These are phyloP conservation scores for Kodamaea alishanica DNA, from an alignment of 1,139 yeast genomes.

Conservation along the genomic window DNA sequence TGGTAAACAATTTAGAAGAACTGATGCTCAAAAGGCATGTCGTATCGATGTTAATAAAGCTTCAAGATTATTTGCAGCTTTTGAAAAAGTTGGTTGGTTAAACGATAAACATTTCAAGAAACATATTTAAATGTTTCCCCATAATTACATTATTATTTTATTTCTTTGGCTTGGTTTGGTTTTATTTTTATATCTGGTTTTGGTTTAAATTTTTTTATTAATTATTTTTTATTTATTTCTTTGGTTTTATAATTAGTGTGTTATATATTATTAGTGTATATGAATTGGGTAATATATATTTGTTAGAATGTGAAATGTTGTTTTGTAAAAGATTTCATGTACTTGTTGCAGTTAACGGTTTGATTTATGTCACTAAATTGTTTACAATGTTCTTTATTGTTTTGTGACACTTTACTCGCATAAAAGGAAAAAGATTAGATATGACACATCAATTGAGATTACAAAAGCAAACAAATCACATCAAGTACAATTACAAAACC, in stretches of 20 bases:
- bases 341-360: too few species aligned
- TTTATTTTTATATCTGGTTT: slow-evolving; percentile 1
- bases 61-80: slow-evolving; percentile 85
- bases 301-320: too few species aligned
- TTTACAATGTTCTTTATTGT: too few species aligned
- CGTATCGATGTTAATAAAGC: slow-evolving; percentile 97
- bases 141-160: background rate
- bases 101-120: slow-evolving; percentile 68
- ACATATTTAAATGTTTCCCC: slow-evolving; percentile 25
- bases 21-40: slow-evolving; percentile 97
- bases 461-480: too few species aligned
- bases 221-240: slow-evolving; percentile 8
- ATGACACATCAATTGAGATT: too few species aligned
- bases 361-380: too few species aligned
- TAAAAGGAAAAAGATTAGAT: too few species aligned
- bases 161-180: background rate
- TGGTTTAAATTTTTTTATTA: slow-evolving; percentile 4
- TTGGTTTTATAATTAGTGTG: slow-evolving; percentile 1
- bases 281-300: too few species aligned
- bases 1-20: slow-evolving; percentile 86
- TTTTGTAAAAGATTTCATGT: too few species aligned
- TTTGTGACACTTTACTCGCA: too few species aligned
- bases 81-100: slow-evolving; percentile 94
- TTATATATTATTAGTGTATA: background rate
- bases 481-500: too few species aligned